phyloP scores from a whole-genome alignment of 495 filamentous ascomycete genomes.

The Staphylotrichum longicolle region DNA sequence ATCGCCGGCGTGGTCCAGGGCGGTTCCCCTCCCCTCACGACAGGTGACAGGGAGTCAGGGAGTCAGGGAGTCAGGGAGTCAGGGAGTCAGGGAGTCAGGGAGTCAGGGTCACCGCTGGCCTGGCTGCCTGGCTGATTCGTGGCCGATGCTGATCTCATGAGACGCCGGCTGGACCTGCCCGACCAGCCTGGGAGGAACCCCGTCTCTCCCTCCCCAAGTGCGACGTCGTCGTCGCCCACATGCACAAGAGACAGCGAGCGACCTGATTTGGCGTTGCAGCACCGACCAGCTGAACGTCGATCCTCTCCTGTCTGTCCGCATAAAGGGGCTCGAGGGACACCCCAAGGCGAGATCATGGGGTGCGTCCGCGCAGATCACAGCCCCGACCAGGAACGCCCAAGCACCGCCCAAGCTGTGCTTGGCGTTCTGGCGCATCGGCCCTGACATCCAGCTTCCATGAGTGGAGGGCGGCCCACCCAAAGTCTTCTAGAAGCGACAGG shows the following conservation, averaged over 20 bases:
- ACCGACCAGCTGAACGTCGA: constrained; percentile 4
- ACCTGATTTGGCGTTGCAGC: neutral
- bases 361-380: constrained; percentile 4
- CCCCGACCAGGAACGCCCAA: constrained; percentile 8
- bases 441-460: constrained; percentile 21
- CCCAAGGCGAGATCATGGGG: constrained; percentile 8
- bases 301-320: constrained; percentile 2
- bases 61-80: neutral
- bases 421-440: constrained; percentile 25
- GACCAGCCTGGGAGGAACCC: too few relatives aligned
- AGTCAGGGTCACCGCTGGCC: neutral
- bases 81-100: neutral
- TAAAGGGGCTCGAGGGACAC: neutral
- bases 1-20: constrained; percentile 5
- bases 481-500: constrained; percentile 3
- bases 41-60: neutral
- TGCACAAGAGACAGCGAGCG: neutral
- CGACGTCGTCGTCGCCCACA: too few relatives aligned
- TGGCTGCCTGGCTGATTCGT: neutral
- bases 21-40: neutral
- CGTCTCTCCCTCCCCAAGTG: too few relatives aligned
- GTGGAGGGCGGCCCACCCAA: constrained; percentile 1
- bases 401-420: constrained; percentile 8
- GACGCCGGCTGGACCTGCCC: too few relatives aligned
- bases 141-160: neutral